Conservation (phyloP, 2,329 filamentous ascomycete species). For the Periconia macrospinosa region DNA sequence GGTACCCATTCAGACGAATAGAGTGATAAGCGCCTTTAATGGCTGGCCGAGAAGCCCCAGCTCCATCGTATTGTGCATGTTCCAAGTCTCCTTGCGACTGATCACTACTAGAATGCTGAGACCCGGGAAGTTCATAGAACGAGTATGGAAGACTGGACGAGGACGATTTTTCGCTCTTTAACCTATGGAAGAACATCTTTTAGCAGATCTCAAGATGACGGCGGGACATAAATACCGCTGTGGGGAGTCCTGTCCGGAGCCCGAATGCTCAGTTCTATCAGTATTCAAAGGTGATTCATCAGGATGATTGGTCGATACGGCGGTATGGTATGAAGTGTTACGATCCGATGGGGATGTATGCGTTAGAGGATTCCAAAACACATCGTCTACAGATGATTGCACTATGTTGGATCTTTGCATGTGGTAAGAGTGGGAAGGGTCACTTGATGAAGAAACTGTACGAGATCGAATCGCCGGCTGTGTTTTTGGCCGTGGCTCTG, state of each 20-base stretch:
- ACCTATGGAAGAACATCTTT: neutral
- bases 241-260: neutral
- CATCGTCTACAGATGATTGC: slow-evolving; percentile 12
- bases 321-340: neutral
- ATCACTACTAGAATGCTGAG: slow-evolving; percentile 26
- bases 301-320: slow-evolving; percentile 3
- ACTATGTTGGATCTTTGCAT: slow-evolving; percentile 1
- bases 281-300: slow-evolving; percentile 6
- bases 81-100: slow-evolving; percentile 13
- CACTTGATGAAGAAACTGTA: slow-evolving; percentile 28
- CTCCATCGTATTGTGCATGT: slow-evolving; percentile 26
- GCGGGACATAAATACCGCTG: neutral
- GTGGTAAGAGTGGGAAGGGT: slow-evolving; percentile 12
- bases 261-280: neutral
- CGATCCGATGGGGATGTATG: neutral
- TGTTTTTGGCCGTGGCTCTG: slow-evolving; percentile 10
- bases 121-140: slow-evolving; percentile 33
- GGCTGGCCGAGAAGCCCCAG: slow-evolving; percentile 15
- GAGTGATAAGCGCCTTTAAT: slow-evolving; percentile 25
- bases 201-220: neutral
- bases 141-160: slow-evolving; percentile 32
- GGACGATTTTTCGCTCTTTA: slow-evolving; percentile 27
- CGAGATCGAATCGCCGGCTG: slow-evolving; percentile 10
- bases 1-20: slow-evolving; percentile 17
- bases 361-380: slow-evolving; percentile 13